Evolutionary conservation across 192 early-diverging fungal species (phyloP).

Genomic region (Gaertneriomyces sp.): DNA sequence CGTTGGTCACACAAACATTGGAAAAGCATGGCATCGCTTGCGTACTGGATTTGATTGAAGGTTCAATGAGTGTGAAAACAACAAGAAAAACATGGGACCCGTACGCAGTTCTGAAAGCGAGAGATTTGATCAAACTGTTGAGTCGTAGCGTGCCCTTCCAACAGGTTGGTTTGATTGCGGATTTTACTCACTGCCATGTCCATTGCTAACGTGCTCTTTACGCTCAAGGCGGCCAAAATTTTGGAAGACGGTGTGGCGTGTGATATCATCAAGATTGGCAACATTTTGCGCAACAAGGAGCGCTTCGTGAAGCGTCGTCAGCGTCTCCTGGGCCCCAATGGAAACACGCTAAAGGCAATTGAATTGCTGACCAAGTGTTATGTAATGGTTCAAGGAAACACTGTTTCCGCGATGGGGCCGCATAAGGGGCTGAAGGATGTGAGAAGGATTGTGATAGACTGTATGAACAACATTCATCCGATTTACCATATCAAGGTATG

Average conservation of each 20-base stretch:
- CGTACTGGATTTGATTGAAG: constrained; percentile 92
- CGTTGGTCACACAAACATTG: constrained; percentile 74
- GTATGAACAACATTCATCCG: constrained; percentile 98
- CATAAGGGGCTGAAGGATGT: constrained; percentile 85
- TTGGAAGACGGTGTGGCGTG: constrained; percentile 88
- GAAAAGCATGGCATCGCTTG: constrained; percentile 84
- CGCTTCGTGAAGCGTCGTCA: constrained; percentile 96
- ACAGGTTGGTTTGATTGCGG: constrained; percentile 50
- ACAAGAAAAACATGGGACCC: constrained; percentile 95
- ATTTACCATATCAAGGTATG: constrained; percentile 95
- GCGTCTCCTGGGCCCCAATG: constrained; percentile 89
- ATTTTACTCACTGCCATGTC: background rate
- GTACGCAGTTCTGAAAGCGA: constrained; percentile 87
- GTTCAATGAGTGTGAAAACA: constrained; percentile 96
- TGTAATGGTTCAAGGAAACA: constrained; percentile 98
- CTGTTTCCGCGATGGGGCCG: constrained; percentile 90
- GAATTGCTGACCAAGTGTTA: constrained; percentile 95
- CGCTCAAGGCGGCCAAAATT: constrained; percentile 70
- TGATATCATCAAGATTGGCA: constrained; percentile 98
- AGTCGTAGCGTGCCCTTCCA: constrained; percentile 89
- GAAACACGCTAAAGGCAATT: constrained; percentile 94
- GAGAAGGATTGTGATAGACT: constrained; percentile 88
- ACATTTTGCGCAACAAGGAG: constrained; percentile 92
- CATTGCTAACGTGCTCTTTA: background rate
- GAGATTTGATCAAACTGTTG: constrained; percentile 93